phyloP scores from a whole-genome alignment of 2,329 filamentous ascomycete genomes.

The Pseudocercospora cruenta region DNA sequence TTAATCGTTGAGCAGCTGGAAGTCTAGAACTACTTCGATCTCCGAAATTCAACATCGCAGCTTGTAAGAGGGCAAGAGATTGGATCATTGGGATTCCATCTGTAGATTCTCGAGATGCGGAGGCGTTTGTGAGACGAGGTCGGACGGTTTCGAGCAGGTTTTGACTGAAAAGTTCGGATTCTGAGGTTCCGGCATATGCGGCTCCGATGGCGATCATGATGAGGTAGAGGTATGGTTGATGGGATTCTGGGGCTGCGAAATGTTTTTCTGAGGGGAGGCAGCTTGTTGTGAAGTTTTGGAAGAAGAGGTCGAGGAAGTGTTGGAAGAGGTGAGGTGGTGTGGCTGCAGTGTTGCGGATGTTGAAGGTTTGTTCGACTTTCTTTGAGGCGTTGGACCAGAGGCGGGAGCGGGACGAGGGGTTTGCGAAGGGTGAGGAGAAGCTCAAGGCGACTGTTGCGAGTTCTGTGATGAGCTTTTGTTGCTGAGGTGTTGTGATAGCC shows the following conservation, averaged over 20 bases:
- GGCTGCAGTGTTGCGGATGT: neutral
- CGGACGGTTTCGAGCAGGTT: neutral
- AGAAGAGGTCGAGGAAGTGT: conserved; percentile 1
- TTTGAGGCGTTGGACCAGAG: neutral
- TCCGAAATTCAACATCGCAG: conserved; percentile 1
- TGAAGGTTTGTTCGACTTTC: neutral
- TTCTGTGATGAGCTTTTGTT: neutral
- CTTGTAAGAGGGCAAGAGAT: neutral
- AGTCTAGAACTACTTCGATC: neutral
- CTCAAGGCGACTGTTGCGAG: neutral
- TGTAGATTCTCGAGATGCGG: neutral
- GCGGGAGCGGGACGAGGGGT: neutral
- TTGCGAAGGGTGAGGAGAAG: neutral
- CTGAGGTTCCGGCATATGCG: neutral
- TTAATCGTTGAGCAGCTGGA: neutral
- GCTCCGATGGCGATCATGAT: conserved; percentile 8
- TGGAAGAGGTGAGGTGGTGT: neutral
- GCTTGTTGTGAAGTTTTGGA: neutral
- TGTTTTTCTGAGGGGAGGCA: neutral
- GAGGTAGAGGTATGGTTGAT: conserved; percentile 7
- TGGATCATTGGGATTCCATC: neutral
- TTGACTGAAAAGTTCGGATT: neutral
- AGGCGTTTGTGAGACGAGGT: neutral
- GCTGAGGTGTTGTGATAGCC: neutral
- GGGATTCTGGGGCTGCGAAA: neutral